Percentiles rank a stretch among this genome's conserved stretches.
Evolutionary conservation across 495 filamentous ascomycete species (phyloP).

Genomic region (Xylaria sp.): DNA sequence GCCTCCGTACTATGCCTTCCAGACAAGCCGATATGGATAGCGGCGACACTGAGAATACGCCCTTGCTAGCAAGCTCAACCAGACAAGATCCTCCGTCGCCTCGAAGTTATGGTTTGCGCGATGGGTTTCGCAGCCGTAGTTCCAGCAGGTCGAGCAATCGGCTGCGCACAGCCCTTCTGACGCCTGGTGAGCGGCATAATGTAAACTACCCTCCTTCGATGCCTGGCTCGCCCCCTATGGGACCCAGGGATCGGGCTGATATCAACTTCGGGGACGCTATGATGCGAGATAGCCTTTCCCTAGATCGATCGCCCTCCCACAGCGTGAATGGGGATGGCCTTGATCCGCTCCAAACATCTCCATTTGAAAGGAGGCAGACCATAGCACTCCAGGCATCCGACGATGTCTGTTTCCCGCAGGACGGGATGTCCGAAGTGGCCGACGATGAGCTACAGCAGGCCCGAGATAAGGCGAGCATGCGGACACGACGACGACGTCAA

Average conservation of each 20-base stretch:
- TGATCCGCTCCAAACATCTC: constrained; percentile 39
- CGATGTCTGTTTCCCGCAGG: constrained; percentile 92
- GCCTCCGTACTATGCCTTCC: constrained; percentile 39
- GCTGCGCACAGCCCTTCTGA: constrained; percentile 43
- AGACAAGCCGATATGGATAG: not conserved
- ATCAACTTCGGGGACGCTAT: constrained; percentile 83
- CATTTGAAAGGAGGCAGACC: constrained; percentile 54
- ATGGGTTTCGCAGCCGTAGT: constrained; percentile 42
- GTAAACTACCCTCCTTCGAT: constrained; percentile 98
- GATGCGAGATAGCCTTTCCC: constrained; percentile 64
- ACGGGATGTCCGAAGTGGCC: constrained; percentile 76
- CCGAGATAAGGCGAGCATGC: constrained; percentile 35
- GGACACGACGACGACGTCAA: constrained; percentile 60
- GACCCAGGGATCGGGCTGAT: constrained; percentile 50
- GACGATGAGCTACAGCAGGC: constrained; percentile 69
- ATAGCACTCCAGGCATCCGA: constrained; percentile 68
- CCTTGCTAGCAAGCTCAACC: constrained; percentile 56
- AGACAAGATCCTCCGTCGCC: constrained; percentile 35
- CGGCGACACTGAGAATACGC: constrained; percentile 62
- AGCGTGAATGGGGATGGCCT: constrained; percentile 49
- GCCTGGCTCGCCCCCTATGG: constrained; percentile 75
- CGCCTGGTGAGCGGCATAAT: constrained; percentile 65
- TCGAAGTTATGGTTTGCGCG: constrained; percentile 48
- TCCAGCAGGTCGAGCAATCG: constrained; percentile 51
- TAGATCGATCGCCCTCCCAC: constrained; percentile 53